phyloP scores from a whole-genome alignment of 192 early-diverging fungal genomes.

The Geosiphon pyriformis region DNA sequence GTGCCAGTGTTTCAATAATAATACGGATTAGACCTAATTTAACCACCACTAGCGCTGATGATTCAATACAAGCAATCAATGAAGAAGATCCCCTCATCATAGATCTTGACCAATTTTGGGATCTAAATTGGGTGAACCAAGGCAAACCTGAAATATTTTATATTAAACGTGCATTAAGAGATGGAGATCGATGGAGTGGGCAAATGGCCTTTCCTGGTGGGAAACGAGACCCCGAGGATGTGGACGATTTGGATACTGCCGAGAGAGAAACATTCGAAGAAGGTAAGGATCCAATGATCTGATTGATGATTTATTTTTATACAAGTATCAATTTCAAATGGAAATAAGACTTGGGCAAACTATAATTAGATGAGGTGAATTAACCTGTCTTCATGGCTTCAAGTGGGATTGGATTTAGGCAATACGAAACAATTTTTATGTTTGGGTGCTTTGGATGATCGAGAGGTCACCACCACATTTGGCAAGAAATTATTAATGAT shows the following conservation, averaged over 20 bases:
- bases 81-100: background rate
- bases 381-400: too few relatives aligned
- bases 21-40: constrained; percentile 35
- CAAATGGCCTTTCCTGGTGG: constrained; percentile 43
- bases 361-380: too few relatives aligned
- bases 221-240: constrained; percentile 34
- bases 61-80: background rate
- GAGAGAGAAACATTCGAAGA: constrained; percentile 38
- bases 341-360: too few relatives aligned
- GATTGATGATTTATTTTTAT: too few relatives aligned
- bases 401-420: constrained; percentile 36
- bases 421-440: constrained; percentile 32
- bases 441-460: constrained; percentile 38
- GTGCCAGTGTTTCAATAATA: constrained; percentile 39
- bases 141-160: constrained; percentile 40
- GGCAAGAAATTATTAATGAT: constrained; percentile 39
- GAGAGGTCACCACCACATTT: constrained; percentile 42
- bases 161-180: constrained; percentile 37
- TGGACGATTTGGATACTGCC: constrained; percentile 40
- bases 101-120: constrained; percentile 36
- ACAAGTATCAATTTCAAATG: too few relatives aligned
- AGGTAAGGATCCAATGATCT: constrained; percentile 1
- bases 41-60: background rate
- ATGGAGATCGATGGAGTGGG: constrained; percentile 45
- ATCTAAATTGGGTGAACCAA: constrained; percentile 32